These are phyloP conservation scores for Colletotrichum eremochloae DNA, from an alignment of 2,329 filamentous ascomycete genomes.

Conservation along the genomic window DNA sequence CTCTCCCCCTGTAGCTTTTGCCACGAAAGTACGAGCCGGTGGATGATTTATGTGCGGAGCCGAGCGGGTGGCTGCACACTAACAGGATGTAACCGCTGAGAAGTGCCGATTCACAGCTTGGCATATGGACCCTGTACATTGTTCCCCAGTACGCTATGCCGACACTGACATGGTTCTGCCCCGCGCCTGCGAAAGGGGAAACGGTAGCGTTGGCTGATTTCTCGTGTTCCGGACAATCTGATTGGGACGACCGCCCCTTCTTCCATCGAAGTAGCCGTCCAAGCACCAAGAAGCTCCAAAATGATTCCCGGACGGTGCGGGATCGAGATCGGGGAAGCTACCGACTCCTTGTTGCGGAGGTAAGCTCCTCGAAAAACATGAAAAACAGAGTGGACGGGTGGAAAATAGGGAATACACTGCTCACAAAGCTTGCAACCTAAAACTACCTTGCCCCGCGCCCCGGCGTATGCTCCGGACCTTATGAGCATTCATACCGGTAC, in stretches of 20 bases:
- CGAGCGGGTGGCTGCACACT: background rate
- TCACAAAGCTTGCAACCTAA: too few species aligned
- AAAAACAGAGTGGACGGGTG: background rate
- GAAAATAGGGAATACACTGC: too few species aligned
- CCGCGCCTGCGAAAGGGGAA: constrained; percentile 20
- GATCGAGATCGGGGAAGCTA: background rate
- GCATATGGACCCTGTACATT: too few species aligned
- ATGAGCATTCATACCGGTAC: background rate
- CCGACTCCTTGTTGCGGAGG: background rate
- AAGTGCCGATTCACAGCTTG: too few species aligned
- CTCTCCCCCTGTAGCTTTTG: background rate
- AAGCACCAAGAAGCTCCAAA: background rate
- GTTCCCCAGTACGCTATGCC: background rate
- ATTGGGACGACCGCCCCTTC: constrained; percentile 15
- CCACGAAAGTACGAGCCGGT: constrained; percentile 14
- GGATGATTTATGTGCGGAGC: constrained; percentile 8
- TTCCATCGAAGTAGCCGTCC: background rate
- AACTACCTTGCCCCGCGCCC: background rate
- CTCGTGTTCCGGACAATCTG: constrained; percentile 9
- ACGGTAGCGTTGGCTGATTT: background rate
- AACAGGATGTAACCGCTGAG: too few species aligned
- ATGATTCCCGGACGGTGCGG: constrained; percentile 18
- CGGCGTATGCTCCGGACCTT: background rate
- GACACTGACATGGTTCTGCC: constrained; percentile 11
- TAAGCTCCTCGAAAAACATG: background rate